These are phyloP conservation scores for Calycina herbarum DNA, from an alignment of 2,329 filamentous ascomycete genomes.

Conservation along the genomic window DNA sequence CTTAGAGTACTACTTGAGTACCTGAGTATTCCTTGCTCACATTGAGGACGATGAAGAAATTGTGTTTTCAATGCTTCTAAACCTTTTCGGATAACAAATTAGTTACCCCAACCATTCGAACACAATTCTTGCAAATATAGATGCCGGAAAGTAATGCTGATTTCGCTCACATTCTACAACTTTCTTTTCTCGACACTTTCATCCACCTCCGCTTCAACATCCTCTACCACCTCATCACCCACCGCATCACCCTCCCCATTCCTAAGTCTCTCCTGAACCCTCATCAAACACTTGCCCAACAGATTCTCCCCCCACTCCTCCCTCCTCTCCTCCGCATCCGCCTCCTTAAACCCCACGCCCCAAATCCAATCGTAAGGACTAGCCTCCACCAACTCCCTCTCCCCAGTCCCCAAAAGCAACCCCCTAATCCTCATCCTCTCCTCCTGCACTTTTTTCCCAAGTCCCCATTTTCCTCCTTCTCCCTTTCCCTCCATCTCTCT, in stretches of 20 bases:
- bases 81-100: neutral
- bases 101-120: neutral
- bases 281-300: conserved; percentile 62
- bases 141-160: neutral
- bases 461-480: conserved; percentile 55
- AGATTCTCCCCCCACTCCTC: conserved; percentile 63
- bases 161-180: neutral
- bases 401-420: conserved; percentile 57
- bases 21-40: too few species aligned
- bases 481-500: neutral
- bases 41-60: too few species aligned
- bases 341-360: conserved; percentile 62
- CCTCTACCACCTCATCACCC: neutral
- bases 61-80: neutral
- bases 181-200: neutral
- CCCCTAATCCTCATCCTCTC: conserved; percentile 43
- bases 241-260: conserved; percentile 38
- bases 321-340: conserved; percentile 48
- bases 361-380: conserved; percentile 62
- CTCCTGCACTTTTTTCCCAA: conserved; percentile 50
- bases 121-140: neutral
- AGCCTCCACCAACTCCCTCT: conserved; percentile 62
- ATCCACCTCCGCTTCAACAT: neutral
- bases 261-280: conserved; percentile 54
- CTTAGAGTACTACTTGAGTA: too few species aligned